Base-by-base conservation (phyloP, 2,329 filamentous ascomycete genomes). In the Nigrospora sphaerica region DNA sequence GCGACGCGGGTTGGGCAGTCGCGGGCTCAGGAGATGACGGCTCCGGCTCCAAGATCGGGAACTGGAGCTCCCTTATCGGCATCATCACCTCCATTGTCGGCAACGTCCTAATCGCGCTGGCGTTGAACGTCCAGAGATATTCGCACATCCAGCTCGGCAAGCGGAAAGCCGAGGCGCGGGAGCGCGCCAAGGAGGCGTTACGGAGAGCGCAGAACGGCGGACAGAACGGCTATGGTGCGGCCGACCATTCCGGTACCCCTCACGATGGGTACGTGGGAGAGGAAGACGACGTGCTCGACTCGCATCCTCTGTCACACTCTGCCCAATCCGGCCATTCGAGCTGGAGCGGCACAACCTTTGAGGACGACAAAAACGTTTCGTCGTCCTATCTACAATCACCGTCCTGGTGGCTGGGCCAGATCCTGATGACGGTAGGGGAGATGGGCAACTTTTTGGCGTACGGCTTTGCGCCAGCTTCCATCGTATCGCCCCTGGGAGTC, bases 381-480 rank as follows among this genome's bases (percentile, higher is more conserved):
- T 83, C 84, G 47, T 85, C 81, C 6, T 98, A 98, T 65, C 78
- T 98, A 49, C 83, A 81, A 53, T 95, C 90, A 33, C 89, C 90
- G 1, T 96, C 93, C 62, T 98, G 93, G 93, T 98, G 93, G 93
- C 70, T 84, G 32, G 93, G 93, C 17, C 92, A 97, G 54, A 78
- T 95, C 14, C 75, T 98, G 49, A 98, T 98, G 80, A 89, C 85
- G 1, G 71, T 95, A 19, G 93, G 93, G 47, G 93, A 98, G 70
- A 85, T 87, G 61, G 93, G 93, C 44, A 98, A 98, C 64, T 98
- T 98, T 61, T 71, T 98, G 52, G 93, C 93, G 0, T 98, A 98
- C 61, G 93, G 93, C 19, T 98, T 98, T 63, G 93, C 93, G 31
- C 93, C 93, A 4, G 93, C 93, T 9, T 97, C 93, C 13, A 96